Evolutionary conservation across 306 rosid genomes (phyloP), one percentile per base, ranked within the genome.

Genomic region (Macrotyloma uniflorum): DNA sequence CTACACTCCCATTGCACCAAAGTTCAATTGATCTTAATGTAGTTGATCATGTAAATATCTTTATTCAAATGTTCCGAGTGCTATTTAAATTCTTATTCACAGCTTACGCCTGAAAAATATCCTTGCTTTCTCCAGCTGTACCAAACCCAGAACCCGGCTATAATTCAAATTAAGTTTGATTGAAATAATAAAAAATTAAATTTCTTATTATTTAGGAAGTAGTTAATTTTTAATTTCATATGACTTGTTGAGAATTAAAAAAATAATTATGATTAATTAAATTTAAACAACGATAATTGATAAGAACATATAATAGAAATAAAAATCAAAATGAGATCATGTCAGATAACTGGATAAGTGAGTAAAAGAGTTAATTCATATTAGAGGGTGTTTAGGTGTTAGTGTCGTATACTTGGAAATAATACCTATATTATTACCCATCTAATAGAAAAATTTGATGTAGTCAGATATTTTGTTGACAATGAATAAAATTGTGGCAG

Each of bases 21-120:
- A 14, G 71, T 59, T 78, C 81, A 53, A 61, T 81, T 61, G 81
- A 79, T 77, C 77, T 59, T 70, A 46, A 45, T 68, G 74, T 81
- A 81, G 83, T 81, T 53, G 78, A 73, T 73, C 71, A 49, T 85
- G 88, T 85, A 81, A 73, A 85, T 81, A 85, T 85, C 66, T 42
- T 73, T 62, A 81, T 72, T 62, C 59, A 72, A 67, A 66, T 58
- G 65, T 45, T 66, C 20, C 58, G 69, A 67, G 80, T 80, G 85
- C 70, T 59, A 72, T 71, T 80, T 74, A 76, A 61, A 72, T 71
- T 71, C 75, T 53, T 45, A 42, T 63, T 76, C 49, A 43, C 71
- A 72, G 14, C 46, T 45, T 30, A 13, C 12, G 66, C 74, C 38
- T 66, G 18, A 71, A 77, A 77, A 35, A 58, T 23, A 9, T 7